phyloP scores from a whole-genome alignment of 2,329 filamentous ascomycete species.

The Monosporascus sp. region DNA sequence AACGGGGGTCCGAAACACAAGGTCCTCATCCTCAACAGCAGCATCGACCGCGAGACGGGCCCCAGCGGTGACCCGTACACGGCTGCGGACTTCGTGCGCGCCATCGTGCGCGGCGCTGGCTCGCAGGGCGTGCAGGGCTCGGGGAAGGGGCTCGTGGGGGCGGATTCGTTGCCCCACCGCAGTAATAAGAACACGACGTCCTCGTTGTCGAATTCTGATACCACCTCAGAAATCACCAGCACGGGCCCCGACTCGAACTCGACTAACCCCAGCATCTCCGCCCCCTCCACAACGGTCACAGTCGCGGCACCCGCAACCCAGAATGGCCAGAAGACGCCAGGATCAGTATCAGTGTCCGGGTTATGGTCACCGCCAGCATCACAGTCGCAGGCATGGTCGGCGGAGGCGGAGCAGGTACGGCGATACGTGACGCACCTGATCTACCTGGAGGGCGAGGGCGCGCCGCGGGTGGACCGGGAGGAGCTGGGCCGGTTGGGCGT shows the following conservation, averaged over 20 bases:
- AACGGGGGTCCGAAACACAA: slow-evolving; percentile 50
- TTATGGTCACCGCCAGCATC: neutral
- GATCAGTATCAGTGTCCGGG: too few relatives aligned
- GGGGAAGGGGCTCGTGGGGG: too few relatives aligned
- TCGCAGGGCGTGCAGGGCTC: slow-evolving; percentile 45
- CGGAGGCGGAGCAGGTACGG: slow-evolving; percentile 37
- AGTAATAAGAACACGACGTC: too few relatives aligned
- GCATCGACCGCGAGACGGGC: slow-evolving; percentile 79
- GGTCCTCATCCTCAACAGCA: slow-evolving; percentile 80
- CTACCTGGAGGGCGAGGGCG: slow-evolving; percentile 65
- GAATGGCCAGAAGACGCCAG: too few relatives aligned
- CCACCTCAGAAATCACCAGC: too few relatives aligned
- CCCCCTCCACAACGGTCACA: too few relatives aligned
- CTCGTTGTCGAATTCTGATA: too few relatives aligned
- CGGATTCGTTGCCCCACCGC: too few relatives aligned
- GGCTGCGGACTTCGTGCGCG: slow-evolving; percentile 75
- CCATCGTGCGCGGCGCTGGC: slow-evolving; percentile 67
- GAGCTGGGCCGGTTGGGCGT: slow-evolving; percentile 64
- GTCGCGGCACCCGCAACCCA: too few relatives aligned
- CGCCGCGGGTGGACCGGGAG: slow-evolving; percentile 64
- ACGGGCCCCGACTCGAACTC: too few relatives aligned
- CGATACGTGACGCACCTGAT: slow-evolving; percentile 80
- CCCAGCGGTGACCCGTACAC: slow-evolving; percentile 60
- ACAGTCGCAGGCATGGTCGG: slow-evolving; percentile 13
- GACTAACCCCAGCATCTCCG: too few relatives aligned